Conservation (phyloP, 2,329 filamentous ascomycete species). For the Xylaria sp. region DNA sequence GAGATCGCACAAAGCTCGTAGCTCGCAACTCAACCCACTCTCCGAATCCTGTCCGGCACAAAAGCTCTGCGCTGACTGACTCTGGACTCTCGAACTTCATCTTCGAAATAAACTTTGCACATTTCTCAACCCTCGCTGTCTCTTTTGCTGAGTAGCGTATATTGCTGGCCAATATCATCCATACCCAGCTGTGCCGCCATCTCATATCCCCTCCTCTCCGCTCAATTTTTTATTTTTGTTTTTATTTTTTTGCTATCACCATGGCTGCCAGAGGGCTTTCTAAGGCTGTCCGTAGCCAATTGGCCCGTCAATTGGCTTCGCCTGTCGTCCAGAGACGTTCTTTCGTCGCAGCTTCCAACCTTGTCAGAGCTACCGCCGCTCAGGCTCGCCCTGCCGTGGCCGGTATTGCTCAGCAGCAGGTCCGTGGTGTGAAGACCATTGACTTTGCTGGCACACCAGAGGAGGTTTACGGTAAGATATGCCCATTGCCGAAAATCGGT, state of each 20-base stretch:
- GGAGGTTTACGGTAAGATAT: slow-evolving; percentile 83
- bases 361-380: slow-evolving; percentile 64
- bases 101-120: slow-evolving; percentile 29
- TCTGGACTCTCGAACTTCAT: slow-evolving; percentile 27
- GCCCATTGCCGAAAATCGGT: background rate
- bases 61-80: slow-evolving; percentile 28
- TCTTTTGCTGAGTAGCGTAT: slow-evolving; percentile 23
- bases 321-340: slow-evolving; percentile 71
- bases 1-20: slow-evolving; percentile 43
- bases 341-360: slow-evolving; percentile 69
- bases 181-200: slow-evolving; percentile 13
- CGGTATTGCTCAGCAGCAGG: slow-evolving; percentile 67
- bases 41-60: slow-evolving; percentile 24
- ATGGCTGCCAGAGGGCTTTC: slow-evolving; percentile 84
- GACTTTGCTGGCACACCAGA: slow-evolving; percentile 98
- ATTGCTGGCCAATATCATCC: slow-evolving; percentile 38
- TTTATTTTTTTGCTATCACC: slow-evolving; percentile 53
- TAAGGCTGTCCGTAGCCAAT: slow-evolving; percentile 71
- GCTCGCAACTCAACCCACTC: slow-evolving; percentile 26
- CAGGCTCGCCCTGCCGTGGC: slow-evolving; percentile 61
- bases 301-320: slow-evolving; percentile 72
- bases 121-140: background rate
- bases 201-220: slow-evolving; percentile 44
- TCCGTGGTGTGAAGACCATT: slow-evolving; percentile 95
- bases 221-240: slow-evolving; percentile 41